A percentile compares a stretch with the other conserved stretches of the same genome.
Conservation (phyloP, 2,329 filamentous ascomycete species). For the Teratosphaeria pseudoeucalypti region DNA sequence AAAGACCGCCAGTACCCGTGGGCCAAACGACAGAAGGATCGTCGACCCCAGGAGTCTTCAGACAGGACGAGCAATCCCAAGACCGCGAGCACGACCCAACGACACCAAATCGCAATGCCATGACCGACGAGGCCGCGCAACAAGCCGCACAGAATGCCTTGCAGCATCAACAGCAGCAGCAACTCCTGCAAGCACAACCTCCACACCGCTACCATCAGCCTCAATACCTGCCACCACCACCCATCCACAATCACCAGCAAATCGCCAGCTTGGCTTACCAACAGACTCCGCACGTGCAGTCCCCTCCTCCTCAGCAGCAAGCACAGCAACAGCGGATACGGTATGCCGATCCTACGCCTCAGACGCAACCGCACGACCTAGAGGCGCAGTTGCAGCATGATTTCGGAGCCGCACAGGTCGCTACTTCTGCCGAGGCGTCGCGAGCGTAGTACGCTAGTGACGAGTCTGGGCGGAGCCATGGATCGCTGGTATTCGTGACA, state of each 20-base stretch:
- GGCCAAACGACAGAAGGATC: neutral
- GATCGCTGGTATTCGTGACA: neutral
- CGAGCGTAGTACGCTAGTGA: neutral
- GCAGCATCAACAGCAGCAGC: neutral
- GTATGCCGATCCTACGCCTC: neutral
- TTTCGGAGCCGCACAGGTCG: neutral
- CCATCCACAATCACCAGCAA: neutral
- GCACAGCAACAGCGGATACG: neutral
- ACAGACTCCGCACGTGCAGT: neutral
- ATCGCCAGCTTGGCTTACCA: neutral
- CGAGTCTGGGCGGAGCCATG: neutral
- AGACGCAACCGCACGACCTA: neutral
- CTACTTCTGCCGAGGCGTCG: neutral
- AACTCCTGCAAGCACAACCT: neutral
- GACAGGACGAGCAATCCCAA: neutral
- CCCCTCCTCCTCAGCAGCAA: neutral
- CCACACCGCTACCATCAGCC: conserved; percentile 3
- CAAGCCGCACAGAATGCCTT: neutral
- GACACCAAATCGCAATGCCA: neutral
- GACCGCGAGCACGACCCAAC: neutral
- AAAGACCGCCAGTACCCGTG: neutral
- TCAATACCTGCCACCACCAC: neutral
- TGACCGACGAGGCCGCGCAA: neutral
- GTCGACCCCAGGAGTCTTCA: neutral
- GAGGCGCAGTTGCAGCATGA: conserved; percentile 1